Conservation (phyloP, 352 stramenopile genomes). For the Phytophthora uliginosa region DNA sequence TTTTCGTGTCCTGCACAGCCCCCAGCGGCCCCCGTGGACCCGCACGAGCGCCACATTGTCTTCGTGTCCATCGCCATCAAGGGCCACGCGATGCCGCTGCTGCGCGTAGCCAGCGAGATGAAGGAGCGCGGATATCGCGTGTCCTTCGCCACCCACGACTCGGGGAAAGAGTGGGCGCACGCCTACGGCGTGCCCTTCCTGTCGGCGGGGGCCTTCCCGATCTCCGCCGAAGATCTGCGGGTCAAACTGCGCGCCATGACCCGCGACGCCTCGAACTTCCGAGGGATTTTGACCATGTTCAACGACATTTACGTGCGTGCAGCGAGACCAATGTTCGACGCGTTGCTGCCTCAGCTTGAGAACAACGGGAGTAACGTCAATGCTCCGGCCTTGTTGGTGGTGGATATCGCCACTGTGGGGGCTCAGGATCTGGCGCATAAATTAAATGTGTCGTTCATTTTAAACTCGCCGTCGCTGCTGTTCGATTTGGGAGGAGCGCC, state of each 20-base stretch:
- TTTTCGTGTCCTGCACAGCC: constrained; percentile 21
- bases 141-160: constrained; percentile 88
- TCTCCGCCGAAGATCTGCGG: constrained; percentile 77
- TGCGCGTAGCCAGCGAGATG: constrained; percentile 85
- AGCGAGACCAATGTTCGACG: constrained; percentile 83
- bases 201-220: constrained; percentile 78
- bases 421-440: constrained; percentile 85
- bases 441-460: constrained; percentile 74
- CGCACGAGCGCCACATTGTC: constrained; percentile 62
- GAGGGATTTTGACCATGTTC: constrained; percentile 90
- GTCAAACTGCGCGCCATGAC: constrained; percentile 84
- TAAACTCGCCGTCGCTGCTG: constrained; percentile 90
- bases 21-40: constrained; percentile 17
- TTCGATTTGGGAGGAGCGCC: constrained; percentile 81
- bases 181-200: constrained; percentile 71
- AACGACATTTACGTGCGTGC: constrained; percentile 89
- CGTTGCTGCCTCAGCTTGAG: constrained; percentile 63
- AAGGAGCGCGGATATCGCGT: constrained; percentile 75
- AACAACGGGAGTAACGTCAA: constrained; percentile 23
- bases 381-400: constrained; percentile 73
- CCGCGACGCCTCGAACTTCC: constrained; percentile 85
- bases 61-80: constrained; percentile 90
- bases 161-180: constrained; percentile 75
- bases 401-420: constrained; percentile 87
- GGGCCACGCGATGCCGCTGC: constrained; percentile 79